Base-by-base conservation (phyloP, 495 filamentous ascomycete species). In the Lasiosphaeris hirsuta region DNA sequence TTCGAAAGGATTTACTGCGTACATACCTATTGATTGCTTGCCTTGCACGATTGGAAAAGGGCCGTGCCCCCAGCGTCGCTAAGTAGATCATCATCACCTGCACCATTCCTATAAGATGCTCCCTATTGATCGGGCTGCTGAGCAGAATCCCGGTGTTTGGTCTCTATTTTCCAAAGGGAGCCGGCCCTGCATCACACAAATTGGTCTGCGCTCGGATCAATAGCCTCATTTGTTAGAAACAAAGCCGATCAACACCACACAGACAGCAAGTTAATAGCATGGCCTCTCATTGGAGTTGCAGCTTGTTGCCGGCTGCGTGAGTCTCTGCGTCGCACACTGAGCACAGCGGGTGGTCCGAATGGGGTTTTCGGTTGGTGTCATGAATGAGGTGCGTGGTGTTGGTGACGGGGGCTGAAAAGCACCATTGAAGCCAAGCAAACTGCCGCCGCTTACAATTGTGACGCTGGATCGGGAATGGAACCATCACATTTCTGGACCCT, bases 201-300 rank as follows among this genome's bases (percentile, higher is more conserved):
- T 15, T 14, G 9, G 11, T 10, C 23, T 46, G 41, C 52, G 41
- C 51, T 55, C 52, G 15, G 34, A 44, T 46, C 37, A 8, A 14
- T 34, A 17, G 15, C 8, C 40, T 43, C 23, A 55, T 55, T 46
- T 46, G 42, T 23, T 39, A 41, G 42, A 55, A 55, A 55, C 53
- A 46, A 46, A 19, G 53, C 53, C 46, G 53, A 55, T 55, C 42
- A 45, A 34, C 53, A 30, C 23, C 23, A 46, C 53, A 45, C 33
- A 55, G 39, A 46, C 33, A 55, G 23, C 15, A 15, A 41, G 23
- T 17, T 36, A 40, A 19, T 15, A 13, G 33, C 3, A 3, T 15
- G n/a, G 35, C 35, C 3, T 30, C 1, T 9, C 48, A 39, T 18
- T 38, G 23, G 23, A 30, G 23, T 2, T 30, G 5, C 23, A 30